These are phyloP conservation scores for Rhodotorula sp. DNA, from an alignment of 1,284 basidiomycete species.

Conservation along the genomic window DNA sequence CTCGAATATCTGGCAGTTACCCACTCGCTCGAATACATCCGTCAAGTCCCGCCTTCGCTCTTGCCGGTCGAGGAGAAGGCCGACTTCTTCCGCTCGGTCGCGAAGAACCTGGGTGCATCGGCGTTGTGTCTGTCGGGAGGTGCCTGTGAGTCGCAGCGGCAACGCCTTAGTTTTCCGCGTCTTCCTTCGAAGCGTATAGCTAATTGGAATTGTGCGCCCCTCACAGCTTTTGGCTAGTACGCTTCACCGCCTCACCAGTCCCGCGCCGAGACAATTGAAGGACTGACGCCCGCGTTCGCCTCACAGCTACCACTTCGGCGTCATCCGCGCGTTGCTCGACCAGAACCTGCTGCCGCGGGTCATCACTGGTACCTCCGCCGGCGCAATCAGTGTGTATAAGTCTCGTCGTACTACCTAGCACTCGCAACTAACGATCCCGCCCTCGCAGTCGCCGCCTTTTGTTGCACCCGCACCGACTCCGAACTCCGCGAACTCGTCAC, in stretches of 20 bases:
- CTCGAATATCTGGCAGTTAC: constrained; percentile 36
- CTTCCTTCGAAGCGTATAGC: constrained; percentile 1
- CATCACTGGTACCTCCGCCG: constrained; percentile 85
- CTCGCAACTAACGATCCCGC: background rate
- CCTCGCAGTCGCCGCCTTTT: constrained; percentile 56
- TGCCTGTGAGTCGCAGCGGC: constrained; percentile 52
- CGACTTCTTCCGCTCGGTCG: constrained; percentile 83
- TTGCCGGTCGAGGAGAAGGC: constrained; percentile 84
- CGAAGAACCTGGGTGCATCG: constrained; percentile 82
- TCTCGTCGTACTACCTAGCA: background rate
- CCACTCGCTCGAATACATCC: constrained; percentile 62
- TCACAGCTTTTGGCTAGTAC: constrained; percentile 26
- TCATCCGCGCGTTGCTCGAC: constrained; percentile 88
- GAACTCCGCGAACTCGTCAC: constrained; percentile 77
- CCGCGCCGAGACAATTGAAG: no score
- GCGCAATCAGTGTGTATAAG: constrained; percentile 61
- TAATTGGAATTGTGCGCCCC: background rate
- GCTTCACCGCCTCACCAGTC: no score
- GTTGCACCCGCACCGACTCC: constrained; percentile 84
- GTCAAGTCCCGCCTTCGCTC: constrained; percentile 60
- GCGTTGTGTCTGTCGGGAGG: constrained; percentile 93
- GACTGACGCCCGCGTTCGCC: no score
- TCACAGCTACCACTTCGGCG: constrained; percentile 74
- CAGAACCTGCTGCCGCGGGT: constrained; percentile 82
- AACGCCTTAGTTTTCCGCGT: constrained; percentile 76